Base-by-base conservation (phyloP, 2,329 filamentous ascomycete genomes). In the Botrytis elliptica region DNA sequence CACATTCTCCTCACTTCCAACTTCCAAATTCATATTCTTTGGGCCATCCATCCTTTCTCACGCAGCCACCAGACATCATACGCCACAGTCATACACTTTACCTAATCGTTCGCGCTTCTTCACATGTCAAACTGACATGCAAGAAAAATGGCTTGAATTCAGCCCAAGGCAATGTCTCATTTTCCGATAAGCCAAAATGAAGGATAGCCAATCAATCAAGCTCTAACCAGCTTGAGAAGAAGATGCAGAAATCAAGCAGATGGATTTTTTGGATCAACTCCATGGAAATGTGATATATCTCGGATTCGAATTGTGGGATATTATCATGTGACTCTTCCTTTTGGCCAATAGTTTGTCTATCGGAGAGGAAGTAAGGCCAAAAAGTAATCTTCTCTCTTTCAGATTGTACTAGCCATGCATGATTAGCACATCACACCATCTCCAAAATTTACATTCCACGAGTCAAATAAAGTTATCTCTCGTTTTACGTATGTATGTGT, bases 51-150 rank as follows among this genome's bases (percentile, higher is more conserved):
- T 62, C 1, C 20, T 10, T 38, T 16, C 64, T 38, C 25, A 46
- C 64, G 40, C 38, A n/a, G 29, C n/a, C 38, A 69, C 52, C n/a
- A 57, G n/a, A 57, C n/a, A 57, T 57, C 49, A 33, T 40, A 57
- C 38, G 65, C 46, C 65, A 69, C 66, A 57, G 66, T 69, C 66
- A 69, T 18, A 42, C 18, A 38, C 7, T 22, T 57, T 67, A 67
- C 44, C 46, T 40, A 55, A 68, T 40, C 14, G 46, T 25, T 33
- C n/a, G 49, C 36, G 38, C 38, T 42, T 64, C 38, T 42, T 64
- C 38, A 64, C 40, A 64, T 63, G 60, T 18, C 14, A 63, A 63
- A 62, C 7, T 9, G 25, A 12, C 22, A n/a, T n/a, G 25, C 22
- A 12, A 62, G 22, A 40, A 25, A 62, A 40, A 38, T 62, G 6